These are phyloP conservation scores for Aspergillus uvarum DNA, from an alignment of 2,329 filamentous ascomycete species.

Conservation along the genomic window DNA sequence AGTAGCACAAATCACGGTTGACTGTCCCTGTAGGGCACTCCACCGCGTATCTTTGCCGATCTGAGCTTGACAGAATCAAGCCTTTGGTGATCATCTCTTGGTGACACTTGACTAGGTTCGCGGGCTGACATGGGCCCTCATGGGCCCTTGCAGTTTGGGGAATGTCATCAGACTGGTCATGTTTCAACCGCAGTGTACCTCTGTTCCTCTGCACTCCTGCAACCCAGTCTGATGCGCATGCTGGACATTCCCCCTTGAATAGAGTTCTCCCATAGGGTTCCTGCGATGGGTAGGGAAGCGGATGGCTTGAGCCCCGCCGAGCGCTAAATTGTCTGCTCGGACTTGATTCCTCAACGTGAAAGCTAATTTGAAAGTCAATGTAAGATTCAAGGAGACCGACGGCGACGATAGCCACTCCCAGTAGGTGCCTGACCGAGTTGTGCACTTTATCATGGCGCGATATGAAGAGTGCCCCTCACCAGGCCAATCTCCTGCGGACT, in stretches of 20 bases:
- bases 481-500: conserved; percentile 4
- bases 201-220: no score
- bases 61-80: conserved; percentile 6
- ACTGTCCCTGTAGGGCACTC: neutral
- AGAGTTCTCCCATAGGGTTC: no score
- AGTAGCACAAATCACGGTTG: no score
- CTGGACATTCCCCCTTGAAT: no score
- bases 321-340: neutral
- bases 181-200: neutral
- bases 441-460: neutral
- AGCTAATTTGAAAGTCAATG: neutral
- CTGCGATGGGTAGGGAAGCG: neutral
- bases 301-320: neutral
- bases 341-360: neutral
- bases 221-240: no score
- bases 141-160: neutral
- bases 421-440: neutral
- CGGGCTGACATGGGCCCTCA: neutral
- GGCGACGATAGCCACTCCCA: neutral
- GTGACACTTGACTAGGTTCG: neutral
- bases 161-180: neutral
- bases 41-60: neutral
- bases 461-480: neutral
- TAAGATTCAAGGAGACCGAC: neutral
- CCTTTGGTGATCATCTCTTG: neutral